Conservation (phyloP, 2,329 filamentous ascomycete genomes). For the Mycosphaerella arachidis region DNA sequence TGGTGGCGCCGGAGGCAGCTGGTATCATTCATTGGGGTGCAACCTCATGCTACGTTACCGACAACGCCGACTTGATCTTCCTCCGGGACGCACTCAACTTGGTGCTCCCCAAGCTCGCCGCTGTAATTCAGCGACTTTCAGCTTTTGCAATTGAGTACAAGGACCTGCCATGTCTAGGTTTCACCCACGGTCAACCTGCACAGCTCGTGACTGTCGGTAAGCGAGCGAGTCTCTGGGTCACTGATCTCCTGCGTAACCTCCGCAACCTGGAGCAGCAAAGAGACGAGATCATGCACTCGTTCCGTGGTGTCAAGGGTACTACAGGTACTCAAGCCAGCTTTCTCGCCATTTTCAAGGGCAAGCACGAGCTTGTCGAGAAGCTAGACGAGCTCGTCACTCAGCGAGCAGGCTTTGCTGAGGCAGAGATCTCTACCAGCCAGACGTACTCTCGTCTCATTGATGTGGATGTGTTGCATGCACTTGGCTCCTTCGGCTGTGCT, state of each 20-base stretch:
- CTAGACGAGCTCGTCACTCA: constrained; percentile 60
- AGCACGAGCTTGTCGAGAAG: constrained; percentile 57
- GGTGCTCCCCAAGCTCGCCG: constrained; percentile 72
- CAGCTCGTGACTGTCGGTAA: constrained; percentile 58
- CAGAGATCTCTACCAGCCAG: constrained; percentile 65
- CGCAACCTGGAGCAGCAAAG: constrained; percentile 66
- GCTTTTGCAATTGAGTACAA: constrained; percentile 71
- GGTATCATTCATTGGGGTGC: constrained; percentile 78
- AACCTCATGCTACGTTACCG: constrained; percentile 62
- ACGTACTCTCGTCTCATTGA: constrained; percentile 81
- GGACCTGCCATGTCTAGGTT: constrained; percentile 66
- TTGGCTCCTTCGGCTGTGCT: constrained; percentile 73
- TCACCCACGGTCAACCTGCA: constrained; percentile 67
- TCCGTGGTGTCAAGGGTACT: constrained; percentile 70
- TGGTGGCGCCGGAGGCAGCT: constrained; percentile 68
- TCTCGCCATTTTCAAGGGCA: constrained; percentile 61
- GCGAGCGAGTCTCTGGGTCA: constrained; percentile 68
- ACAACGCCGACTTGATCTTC: constrained; percentile 75
- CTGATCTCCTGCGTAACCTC: constrained; percentile 72
- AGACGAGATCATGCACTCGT: constrained; percentile 56
- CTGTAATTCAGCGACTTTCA: constrained; percentile 69
- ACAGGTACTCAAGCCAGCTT: constrained; percentile 78
- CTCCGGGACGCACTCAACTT: constrained; percentile 70
- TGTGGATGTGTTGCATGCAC: constrained; percentile 71
- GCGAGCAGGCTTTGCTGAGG: constrained; percentile 60